A percentile compares a stretch with the other conserved stretches of the same genome.
Conservation (phyloP, 2,329 filamentous ascomycete species). For the Phyllosticta citrichinensis region DNA sequence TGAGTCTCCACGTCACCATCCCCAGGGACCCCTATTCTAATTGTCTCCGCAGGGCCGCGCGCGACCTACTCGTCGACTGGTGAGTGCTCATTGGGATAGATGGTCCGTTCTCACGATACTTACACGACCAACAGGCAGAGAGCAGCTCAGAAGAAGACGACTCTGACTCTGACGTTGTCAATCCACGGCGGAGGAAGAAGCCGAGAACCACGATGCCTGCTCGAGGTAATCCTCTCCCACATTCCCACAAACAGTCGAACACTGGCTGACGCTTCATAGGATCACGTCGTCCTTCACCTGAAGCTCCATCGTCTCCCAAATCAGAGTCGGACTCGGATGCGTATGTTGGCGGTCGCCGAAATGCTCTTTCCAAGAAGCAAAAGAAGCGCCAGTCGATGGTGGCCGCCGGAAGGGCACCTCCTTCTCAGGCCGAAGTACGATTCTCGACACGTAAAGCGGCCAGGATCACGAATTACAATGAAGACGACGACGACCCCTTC, state of each 20-base stretch:
- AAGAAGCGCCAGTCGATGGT: slow-evolving; percentile 58
- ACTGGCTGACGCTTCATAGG: slow-evolving; percentile 39
- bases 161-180: slow-evolving; percentile 66
- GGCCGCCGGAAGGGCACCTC: slow-evolving; percentile 49
- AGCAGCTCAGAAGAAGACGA: slow-evolving; percentile 50
- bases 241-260: background rate
- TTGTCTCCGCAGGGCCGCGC: slow-evolving; percentile 42
- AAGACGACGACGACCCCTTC: slow-evolving; percentile 50
- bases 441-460: slow-evolving; percentile 84
- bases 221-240: slow-evolving; percentile 49
- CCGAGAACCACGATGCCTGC: slow-evolving; percentile 57
- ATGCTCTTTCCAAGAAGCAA: slow-evolving; percentile 60
- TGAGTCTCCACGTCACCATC: slow-evolving; percentile 38
- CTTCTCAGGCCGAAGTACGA: slow-evolving; percentile 68
- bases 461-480: slow-evolving; percentile 60
- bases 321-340: slow-evolving; percentile 55
- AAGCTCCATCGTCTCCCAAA: slow-evolving; percentile 49
- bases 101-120: slow-evolving; percentile 14
- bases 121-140: slow-evolving; percentile 40
- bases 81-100: slow-evolving; percentile 28
- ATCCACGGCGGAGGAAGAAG: slow-evolving; percentile 49
- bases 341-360: slow-evolving; percentile 68
- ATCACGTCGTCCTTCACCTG: slow-evolving; percentile 40
- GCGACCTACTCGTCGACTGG: slow-evolving; percentile 51
- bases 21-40: slow-evolving; percentile 22